Evolutionary conservation across 371 early-diverging fungal genomes (phyloP).

Genomic region (Mortierella sp.): DNA sequence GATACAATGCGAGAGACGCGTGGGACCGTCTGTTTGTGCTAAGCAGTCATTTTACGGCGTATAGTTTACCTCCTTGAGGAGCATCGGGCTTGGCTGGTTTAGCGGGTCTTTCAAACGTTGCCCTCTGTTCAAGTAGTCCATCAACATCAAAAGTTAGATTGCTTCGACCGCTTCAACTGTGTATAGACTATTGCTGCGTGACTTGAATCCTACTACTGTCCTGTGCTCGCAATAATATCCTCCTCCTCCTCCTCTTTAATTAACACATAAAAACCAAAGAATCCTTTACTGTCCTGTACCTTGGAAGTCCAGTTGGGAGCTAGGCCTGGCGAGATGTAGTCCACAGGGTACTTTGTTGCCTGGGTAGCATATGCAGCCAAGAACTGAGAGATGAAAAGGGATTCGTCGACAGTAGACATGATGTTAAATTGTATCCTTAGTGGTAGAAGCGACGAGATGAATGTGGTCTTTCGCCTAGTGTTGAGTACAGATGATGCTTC

Average conservation of each 20-base stretch:
- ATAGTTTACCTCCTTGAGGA: constrained; percentile 33
- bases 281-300: constrained; percentile 16
- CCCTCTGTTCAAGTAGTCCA: constrained; percentile 19
- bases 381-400: constrained; percentile 53
- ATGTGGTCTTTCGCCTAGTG: not conserved
- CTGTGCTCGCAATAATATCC: not conserved
- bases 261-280: not conserved
- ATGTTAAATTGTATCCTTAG: not conserved
- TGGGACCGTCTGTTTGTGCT: no score
- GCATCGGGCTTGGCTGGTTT: constrained; percentile 29
- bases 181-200: not conserved
- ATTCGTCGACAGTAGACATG: constrained; percentile 52
- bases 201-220: not conserved
- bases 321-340: constrained; percentile 31
- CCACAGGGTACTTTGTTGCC: constrained; percentile 37
- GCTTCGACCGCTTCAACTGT: no score
- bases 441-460: not conserved
- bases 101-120: constrained; percentile 46
- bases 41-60: not conserved
- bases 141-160: not conserved
- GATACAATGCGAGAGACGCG: not conserved
- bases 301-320: constrained; percentile 54
- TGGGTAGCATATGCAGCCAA: constrained; percentile 35
- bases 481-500: no score
- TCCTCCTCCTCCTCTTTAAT: not conserved